These are phyloP conservation scores for Mycena latifolia DNA, from an alignment of 768 basidiomycete genomes.

Conservation along the genomic window DNA sequence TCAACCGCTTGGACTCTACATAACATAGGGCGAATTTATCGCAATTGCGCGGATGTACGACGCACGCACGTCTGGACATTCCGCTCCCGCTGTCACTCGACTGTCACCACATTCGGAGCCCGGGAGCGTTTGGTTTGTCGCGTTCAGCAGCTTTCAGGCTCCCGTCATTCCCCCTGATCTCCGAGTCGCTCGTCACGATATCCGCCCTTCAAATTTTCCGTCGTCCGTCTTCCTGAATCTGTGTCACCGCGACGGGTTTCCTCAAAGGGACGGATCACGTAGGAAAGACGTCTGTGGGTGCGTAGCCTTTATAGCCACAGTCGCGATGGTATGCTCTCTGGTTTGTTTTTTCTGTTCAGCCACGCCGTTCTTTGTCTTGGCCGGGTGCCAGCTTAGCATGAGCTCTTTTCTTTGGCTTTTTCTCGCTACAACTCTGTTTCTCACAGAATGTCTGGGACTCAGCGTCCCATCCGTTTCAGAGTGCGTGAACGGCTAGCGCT, in stretches of 20 bases:
- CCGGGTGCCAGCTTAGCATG: constrained; percentile 20
- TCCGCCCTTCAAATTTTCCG: neutral
- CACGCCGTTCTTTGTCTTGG: neutral
- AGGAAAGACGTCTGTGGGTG: neutral
- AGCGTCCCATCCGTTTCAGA: neutral
- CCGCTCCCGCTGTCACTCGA: too few relatives aligned
- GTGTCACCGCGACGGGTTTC: constrained; percentile 3
- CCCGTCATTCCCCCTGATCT: neutral
- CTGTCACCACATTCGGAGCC: too few relatives aligned
- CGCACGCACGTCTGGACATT: too few relatives aligned
- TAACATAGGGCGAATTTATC: neutral
- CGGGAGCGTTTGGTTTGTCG: too few relatives aligned
- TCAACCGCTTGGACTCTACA: neutral
- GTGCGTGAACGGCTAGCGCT: neutral
- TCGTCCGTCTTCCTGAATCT: neutral
- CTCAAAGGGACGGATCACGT: neutral
- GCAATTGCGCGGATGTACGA: too few relatives aligned
- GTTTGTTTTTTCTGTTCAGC: neutral
- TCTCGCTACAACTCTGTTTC: neutral
- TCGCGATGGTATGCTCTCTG: neutral
- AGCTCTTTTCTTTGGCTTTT: neutral
- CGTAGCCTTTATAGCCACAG: neutral
- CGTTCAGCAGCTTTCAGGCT: neutral
- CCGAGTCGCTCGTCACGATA: neutral
- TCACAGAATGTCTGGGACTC: neutral